phyloP scores from a whole-genome alignment of 1,139 yeast genomes.

The Arxiozyma bovina region DNA sequence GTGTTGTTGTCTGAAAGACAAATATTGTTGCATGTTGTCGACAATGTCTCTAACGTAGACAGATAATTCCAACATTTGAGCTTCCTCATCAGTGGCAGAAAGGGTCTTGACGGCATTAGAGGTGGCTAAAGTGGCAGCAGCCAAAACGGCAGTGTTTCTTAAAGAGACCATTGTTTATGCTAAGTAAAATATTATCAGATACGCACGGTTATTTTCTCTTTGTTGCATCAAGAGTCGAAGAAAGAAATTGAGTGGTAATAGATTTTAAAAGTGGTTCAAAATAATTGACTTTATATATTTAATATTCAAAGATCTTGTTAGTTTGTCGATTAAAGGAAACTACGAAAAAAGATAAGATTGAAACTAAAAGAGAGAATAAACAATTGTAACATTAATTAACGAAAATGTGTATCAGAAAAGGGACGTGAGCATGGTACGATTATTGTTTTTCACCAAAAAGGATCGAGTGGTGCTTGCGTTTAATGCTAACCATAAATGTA shows the following conservation, averaged over 20 bases:
- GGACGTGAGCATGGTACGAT: neutral
- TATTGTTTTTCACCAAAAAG: neutral
- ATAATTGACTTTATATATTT: neutral
- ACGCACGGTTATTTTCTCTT: neutral
- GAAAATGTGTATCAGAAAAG: neutral
- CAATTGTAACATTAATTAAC: neutral
- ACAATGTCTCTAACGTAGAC: constrained; percentile 7
- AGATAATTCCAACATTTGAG: constrained; percentile 7
- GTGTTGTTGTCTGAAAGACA: constrained; percentile 1
- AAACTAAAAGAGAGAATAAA: neutral
- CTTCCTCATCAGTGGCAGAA: constrained; percentile 4
- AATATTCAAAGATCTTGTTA: no score
- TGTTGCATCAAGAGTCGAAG: neutral
- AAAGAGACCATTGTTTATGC: constrained; percentile 1
- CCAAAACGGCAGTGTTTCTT: constrained; percentile 1
- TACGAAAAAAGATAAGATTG: no score
- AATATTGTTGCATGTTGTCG: constrained; percentile 4
- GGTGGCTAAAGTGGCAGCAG: constrained; percentile 3
- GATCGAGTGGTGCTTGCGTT: neutral
- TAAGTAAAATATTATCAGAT: neutral
- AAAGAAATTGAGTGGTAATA: no score
- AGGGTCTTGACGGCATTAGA: constrained; percentile 6
- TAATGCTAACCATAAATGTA: neutral
- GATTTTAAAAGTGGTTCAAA: neutral
- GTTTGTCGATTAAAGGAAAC: neutral